Conservation (phyloP, 345 rosid species). For the Euphorbia tirucalli region DNA sequence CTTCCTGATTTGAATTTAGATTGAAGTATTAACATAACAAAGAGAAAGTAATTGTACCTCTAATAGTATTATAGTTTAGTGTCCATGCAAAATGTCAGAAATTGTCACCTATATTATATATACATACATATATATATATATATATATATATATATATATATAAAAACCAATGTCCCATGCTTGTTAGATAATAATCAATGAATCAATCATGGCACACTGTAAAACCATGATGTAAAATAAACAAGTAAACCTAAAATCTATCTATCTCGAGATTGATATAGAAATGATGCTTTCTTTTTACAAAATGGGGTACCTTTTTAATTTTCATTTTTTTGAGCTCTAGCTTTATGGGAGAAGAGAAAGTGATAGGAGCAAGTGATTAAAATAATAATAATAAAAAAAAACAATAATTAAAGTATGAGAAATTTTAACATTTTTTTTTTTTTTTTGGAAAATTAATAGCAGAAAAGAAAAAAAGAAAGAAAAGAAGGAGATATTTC, state of each 20-base stretch:
- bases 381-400: too few species aligned
- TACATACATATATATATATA: too few species aligned
- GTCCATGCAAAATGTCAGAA: slow-evolving; percentile 42
- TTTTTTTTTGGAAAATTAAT: too few species aligned
- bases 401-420: neutral
- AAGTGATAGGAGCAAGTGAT: too few species aligned
- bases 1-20: too few species aligned
- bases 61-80: neutral
- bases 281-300: slow-evolving; percentile 23
- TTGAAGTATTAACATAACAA: too few species aligned
- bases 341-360: slow-evolving; percentile 30
- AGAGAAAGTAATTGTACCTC: too few species aligned
- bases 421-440: too few species aligned
- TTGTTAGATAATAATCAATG: slow-evolving; percentile 35
- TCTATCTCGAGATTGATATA: slow-evolving; percentile 17
- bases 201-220: slow-evolving; percentile 46
- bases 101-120: slow-evolving; percentile 15
- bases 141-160: too few species aligned
- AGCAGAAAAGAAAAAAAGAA: slow-evolving; percentile 29
- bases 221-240: slow-evolving; percentile 28
- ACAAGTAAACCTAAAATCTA: neutral
- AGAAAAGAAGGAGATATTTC: slow-evolving; percentile 34
- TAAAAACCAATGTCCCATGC: too few species aligned
- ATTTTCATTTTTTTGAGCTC: slow-evolving; percentile 2
- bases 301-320: neutral